Evolutionary conservation across 1,139 yeast genomes (phyloP), one percentile per base, ranked within the genome.

Genomic region (Blastobotrys persicus): DNA sequence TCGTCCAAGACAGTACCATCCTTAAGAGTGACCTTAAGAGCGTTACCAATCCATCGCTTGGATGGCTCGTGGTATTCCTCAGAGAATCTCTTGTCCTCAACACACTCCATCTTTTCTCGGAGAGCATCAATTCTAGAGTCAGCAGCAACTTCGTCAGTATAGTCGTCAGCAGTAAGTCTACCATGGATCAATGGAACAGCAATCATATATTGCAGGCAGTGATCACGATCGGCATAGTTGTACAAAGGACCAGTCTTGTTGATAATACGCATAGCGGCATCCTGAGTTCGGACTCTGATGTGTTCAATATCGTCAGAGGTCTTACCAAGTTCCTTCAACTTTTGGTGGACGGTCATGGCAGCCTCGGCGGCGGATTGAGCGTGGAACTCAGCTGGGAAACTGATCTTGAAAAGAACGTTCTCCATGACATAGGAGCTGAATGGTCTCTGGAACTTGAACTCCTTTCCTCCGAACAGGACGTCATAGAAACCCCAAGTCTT

Each of bases 311-410:
- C 82, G 46, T 73, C 74, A 49, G 70, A 64, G 11, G 76, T 60
- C 62, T 73, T 71, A 17, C 80, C 80, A 50, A 67, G 54, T 7
- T 60, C 62, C 47, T 63, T 59, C 55, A 79, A 66, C 48, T 64
- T 59, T 45, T 62, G 55, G 59, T 75, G 70, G 16, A 76, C 68
- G 18, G 69, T 73, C 65, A 79, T 60, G 35, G 83, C 77, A 35
- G 80, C 80, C 60, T 79, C 84, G 28, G 74, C 83, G 12, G 83
- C 83, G 34, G 83, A 78, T 64, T 79, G 84, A n/a, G 83, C 82
- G 61, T 79, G 84, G 67, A 79, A 79, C 63, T 79, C 84, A 19
- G 84, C 84, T n/a, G 83, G 83, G 71, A 74, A 79, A 1, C 82
- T 78, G 54, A 79, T 78, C 67, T 79, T 79, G 67, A 79, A 79